Evolutionary conservation across 352 stramenopile species (phyloP), one percentile per base, ranked within the genome.

Genomic region (Globisporangium recalcitrans): DNA sequence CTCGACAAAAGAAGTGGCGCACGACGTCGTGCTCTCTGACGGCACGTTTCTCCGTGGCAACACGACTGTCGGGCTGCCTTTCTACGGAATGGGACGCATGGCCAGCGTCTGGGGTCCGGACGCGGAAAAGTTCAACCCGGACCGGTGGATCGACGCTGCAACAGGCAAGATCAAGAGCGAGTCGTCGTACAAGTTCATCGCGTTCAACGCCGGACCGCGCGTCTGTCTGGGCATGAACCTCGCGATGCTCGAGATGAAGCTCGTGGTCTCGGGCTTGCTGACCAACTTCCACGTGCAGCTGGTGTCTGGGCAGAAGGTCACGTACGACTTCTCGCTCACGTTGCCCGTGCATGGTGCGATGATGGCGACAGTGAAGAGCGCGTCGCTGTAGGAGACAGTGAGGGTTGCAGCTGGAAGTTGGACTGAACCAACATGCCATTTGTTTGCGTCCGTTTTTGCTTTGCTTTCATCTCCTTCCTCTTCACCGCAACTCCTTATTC

Each of bases 181-280:
- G 4, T 87, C 78, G 9, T 21, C 77, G 7, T 93, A 74, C 67
- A 65, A 93, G 60, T 95, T 91, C 63, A 58, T 70, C 11, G 61
- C 76, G 8, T 96, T 96, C 65, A 80, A 90, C 59, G 79, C 74
- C 22, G 87, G 88, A 0, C 80, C 78, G 9, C 75, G 87, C 27
- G 52, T 72, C 32, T 96, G 88, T 53, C 64, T 95, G 1, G 88
- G 88, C 24, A 82, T 75, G 56, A 78, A 79, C 24, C 67, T 97
- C 0, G 87, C 88, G 19, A 85, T 95, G 69, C 63, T 93, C 1
- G 81, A 96, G 72, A 90, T 94, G 69, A 93, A 93, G 72, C 62
- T 94, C 46, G 72, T 90, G 11, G 60, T 88, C 13, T 64, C 72
- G 3, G 68, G 70, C 4, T 51, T 96, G 26, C 40, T 96, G 24